Conservation (phyloP, 257 asterid genomes). For the Nicotiana undulata region DNA sequence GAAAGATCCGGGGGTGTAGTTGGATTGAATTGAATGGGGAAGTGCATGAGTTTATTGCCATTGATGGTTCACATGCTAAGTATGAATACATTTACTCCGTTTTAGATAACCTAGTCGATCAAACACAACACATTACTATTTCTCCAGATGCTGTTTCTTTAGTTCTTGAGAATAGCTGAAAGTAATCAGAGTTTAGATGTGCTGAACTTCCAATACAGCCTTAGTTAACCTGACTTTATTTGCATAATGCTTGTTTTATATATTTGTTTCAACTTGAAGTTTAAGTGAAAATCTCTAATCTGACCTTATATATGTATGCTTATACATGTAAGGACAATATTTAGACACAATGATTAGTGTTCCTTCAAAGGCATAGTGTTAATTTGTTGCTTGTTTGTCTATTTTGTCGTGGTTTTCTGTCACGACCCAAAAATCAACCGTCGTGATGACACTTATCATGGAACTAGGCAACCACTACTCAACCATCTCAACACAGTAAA, state of each 20-base stretch:
- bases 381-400: no score
- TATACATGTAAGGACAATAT: no score
- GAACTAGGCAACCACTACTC: no score
- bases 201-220: not conserved
- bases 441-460: no score
- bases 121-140: not conserved
- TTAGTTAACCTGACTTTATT: not conserved
- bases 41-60: constrained; percentile 37
- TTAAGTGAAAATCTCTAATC: not conserved
- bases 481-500: no score
- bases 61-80: constrained; percentile 12
- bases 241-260: not conserved
- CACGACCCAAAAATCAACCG: no score
- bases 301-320: not conserved
- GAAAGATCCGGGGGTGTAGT: constrained; percentile 43
- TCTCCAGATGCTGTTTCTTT: not conserved
- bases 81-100: constrained; percentile 4
- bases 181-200: not conserved
- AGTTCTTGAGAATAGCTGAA: not conserved
- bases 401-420: no score
- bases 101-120: constrained; percentile 7
- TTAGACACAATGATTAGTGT: no score
- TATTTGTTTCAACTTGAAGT: not conserved
- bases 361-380: no score
- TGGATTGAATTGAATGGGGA: constrained; percentile 41